Conservation (phyloP, 495 filamentous ascomycete genomes). For the Aspergillus carlsbadensis region DNA sequence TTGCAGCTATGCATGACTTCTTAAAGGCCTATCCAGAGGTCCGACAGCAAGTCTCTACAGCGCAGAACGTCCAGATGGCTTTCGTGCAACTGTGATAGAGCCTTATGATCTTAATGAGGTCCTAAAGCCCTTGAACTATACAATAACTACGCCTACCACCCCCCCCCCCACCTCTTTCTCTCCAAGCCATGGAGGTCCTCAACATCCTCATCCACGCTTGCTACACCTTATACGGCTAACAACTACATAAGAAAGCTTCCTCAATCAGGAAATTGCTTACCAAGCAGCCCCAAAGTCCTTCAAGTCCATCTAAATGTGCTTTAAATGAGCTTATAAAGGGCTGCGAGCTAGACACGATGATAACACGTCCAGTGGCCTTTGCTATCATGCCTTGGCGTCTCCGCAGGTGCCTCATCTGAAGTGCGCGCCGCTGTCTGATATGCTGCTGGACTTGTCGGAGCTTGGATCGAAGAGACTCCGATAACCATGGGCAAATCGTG, state of each 20-base stretch:
- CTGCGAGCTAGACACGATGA: too few relatives aligned
- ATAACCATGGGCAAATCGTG: too few relatives aligned
- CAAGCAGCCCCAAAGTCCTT: background rate
- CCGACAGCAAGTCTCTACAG: conserved; percentile 4
- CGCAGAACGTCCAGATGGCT: conserved; percentile 17
- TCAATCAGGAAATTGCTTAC: background rate
- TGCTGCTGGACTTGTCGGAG: too few relatives aligned
- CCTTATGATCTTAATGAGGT: background rate
- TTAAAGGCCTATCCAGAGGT: conserved; percentile 14
- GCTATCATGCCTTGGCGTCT: too few relatives aligned
- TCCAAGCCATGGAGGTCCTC: background rate
- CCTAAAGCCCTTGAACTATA: background rate
- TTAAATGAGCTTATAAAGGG: too few relatives aligned
- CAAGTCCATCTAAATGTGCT: background rate
- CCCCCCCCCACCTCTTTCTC: too few relatives aligned
- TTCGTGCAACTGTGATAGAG: background rate
- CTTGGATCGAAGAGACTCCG: too few relatives aligned
- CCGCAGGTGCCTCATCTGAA: too few relatives aligned
- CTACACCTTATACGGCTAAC: background rate
- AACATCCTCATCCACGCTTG: background rate
- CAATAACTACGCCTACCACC: background rate
- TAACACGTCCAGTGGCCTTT: too few relatives aligned
- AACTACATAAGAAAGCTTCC: background rate
- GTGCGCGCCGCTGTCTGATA: too few relatives aligned
- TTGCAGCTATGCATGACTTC: conserved; percentile 15